A percentile compares a stretch with the other conserved stretches of the same genome.
phyloP scores from a whole-genome alignment of 495 filamentous ascomycete genomes.

The Pyronema domesticum region DNA sequence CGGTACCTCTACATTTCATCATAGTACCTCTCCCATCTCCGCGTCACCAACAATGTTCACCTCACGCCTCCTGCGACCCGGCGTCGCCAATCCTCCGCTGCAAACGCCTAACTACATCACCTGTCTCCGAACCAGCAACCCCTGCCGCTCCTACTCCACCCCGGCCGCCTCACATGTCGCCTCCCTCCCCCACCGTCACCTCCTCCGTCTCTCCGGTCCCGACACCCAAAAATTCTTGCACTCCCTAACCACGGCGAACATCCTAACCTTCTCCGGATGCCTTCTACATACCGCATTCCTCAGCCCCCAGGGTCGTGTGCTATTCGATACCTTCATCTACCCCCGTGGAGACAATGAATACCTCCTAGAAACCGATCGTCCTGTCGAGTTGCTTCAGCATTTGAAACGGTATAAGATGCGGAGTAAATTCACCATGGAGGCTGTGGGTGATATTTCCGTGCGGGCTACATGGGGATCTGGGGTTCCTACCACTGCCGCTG shows the following conservation, averaged over 20 bases:
- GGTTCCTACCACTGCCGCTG: slow-evolving; percentile 10
- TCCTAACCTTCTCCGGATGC: slow-evolving; percentile 29
- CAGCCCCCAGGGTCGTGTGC: slow-evolving; percentile 61
- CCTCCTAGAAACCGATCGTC: slow-evolving; percentile 65
- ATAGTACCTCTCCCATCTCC: too few species aligned
- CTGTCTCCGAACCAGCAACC: neutral
- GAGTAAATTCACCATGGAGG: slow-evolving; percentile 39
- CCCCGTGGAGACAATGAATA: slow-evolving; percentile 41
- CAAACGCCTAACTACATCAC: neutral
- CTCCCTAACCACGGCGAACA: slow-evolving; percentile 63
- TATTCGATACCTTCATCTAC: slow-evolving; percentile 85
- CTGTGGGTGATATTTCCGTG: slow-evolving; percentile 34
- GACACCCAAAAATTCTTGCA: slow-evolving; percentile 76
- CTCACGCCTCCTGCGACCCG: too few species aligned
- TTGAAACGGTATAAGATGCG: slow-evolving; percentile 70
- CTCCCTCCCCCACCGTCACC: slow-evolving; percentile 46
- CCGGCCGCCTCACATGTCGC: slow-evolving; percentile 34
- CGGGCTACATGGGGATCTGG: slow-evolving; percentile 48
- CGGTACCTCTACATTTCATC: too few species aligned
- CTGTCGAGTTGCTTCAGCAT: slow-evolving; percentile 48
- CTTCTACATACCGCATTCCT: slow-evolving; percentile 69
- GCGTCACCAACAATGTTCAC: too few species aligned
- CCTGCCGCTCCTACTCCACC: neutral
- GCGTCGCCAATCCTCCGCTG: too few species aligned
- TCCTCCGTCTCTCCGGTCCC: slow-evolving; percentile 58